phyloP scores from a whole-genome alignment of 441 rosid species.

The Populus trichocarpa region DNA sequence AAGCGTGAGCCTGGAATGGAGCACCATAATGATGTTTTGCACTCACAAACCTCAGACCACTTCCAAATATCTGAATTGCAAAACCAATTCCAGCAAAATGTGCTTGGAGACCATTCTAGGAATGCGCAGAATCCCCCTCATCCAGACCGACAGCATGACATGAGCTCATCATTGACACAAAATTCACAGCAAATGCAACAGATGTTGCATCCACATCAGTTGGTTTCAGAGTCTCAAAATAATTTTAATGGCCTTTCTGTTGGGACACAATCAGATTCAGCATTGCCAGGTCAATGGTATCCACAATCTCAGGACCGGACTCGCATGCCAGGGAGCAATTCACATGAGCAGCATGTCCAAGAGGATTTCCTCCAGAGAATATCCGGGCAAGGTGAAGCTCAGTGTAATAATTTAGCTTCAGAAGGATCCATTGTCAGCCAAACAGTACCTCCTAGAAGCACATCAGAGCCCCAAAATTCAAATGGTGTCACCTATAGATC shows the following conservation, averaged over 20 bases:
- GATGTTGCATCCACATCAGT: constrained; percentile 58
- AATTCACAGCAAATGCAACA: constrained; percentile 73
- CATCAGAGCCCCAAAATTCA: constrained; percentile 44
- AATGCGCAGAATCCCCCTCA: constrained; percentile 43
- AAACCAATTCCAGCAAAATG: constrained; percentile 68
- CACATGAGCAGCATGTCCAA: constrained; percentile 65
- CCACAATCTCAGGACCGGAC: constrained; percentile 58
- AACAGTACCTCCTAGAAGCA: constrained; percentile 42
- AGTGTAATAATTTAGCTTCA: constrained; percentile 61
- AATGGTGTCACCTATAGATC: constrained; percentile 45
- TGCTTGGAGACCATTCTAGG: constrained; percentile 51
- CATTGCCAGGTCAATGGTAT: constrained; percentile 57
- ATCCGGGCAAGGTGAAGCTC: constrained; percentile 77
- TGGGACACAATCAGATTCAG: constrained; percentile 56
- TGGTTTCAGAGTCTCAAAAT: constrained; percentile 55
- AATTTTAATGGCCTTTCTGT: constrained; percentile 48
- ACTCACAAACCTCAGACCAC: constrained; percentile 61
- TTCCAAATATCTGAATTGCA: constrained; percentile 65
- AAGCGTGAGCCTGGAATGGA: constrained; percentile 82
- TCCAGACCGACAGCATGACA: constrained; percentile 51
- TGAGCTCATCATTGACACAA: constrained; percentile 51
- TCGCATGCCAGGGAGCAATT: constrained; percentile 44
- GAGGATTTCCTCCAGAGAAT: constrained; percentile 81
- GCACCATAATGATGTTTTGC: constrained; percentile 49
- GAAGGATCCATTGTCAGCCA: constrained; percentile 59